Base-by-base conservation (phyloP, 257 asterid species). In the Forsythia viridissima region DNA sequence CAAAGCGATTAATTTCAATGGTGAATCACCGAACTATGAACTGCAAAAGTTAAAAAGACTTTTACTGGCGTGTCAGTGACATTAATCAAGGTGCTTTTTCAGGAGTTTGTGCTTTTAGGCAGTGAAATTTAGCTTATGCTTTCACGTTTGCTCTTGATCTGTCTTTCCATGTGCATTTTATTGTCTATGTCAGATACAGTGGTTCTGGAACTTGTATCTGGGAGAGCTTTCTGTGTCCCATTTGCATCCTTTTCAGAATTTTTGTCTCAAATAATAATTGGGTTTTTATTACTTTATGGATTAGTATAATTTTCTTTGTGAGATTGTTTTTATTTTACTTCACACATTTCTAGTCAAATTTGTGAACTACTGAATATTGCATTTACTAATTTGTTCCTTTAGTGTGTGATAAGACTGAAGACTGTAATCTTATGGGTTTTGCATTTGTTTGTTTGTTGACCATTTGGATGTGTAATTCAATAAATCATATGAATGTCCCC, bases 1-100 rank as follows among this genome's bases (percentile, higher is more conserved):
- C 82, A 79, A 85, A 85, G 91, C 72, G 86, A 84, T 87, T 75
- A 86, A 80, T 79, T 77, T 82, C 80, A 81, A 77, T 81, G 81
- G 74, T 74, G 84, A 79, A 75, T 77, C 71, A 72, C 71, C 75
- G 72, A 77, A 75, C 42, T 72, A 44, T 48, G 78, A 52, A 76
- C 76, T 68, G 80, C 72, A 43, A 77, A 82, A 76, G 76, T 71
- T 80, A 70, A 52, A 80, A 83, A 76, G 30, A 74, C 52, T 68
- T 55, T 77, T 61, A 70, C 55, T 86, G 77, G 82, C 82, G 83
- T 44, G 73, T 77, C 69, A 72, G 89, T 70, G 91, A 87, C 92
- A 82, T 80, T 61, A 76, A 80, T 78, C 79, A 77, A 70, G 73
- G 69, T 67, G 82, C 77, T 81, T 83, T 81, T 79, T 76, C 71